These are phyloP conservation scores for Colletotrichum sp. DNA, from an alignment of 2,329 filamentous ascomycete species.

Conservation along the genomic window DNA sequence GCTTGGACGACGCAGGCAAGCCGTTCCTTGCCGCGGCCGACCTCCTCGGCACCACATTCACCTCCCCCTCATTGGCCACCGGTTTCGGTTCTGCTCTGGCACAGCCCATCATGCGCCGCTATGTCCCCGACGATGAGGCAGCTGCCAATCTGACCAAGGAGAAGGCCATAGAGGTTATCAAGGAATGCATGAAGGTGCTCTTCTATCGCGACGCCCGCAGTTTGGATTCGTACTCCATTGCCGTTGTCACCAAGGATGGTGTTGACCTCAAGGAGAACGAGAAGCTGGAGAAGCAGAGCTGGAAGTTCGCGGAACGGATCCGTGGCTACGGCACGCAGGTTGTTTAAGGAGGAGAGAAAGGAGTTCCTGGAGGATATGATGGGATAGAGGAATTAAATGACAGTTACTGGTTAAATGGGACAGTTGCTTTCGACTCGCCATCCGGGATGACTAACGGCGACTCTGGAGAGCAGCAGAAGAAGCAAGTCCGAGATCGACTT, in stretches of 20 bases:
- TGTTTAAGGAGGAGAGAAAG: conserved; percentile 42
- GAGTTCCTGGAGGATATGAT: background rate
- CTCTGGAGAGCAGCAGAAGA: background rate
- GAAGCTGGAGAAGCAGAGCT: conserved; percentile 94
- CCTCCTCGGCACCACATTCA: conserved; percentile 91
- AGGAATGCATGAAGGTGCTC: conserved; percentile 97
- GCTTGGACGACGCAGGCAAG: conserved; percentile 77
- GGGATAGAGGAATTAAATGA: conserved; percentile 6
- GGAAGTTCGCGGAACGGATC: conserved; percentile 96
- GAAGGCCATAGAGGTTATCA: conserved; percentile 78
- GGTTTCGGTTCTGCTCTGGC: conserved; percentile 94
- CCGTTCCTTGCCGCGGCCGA: conserved; percentile 94
- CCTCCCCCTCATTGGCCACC: conserved; percentile 85
- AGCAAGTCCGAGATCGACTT: background rate
- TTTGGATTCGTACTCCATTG: conserved; percentile 89
- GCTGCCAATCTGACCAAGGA: conserved; percentile 76
- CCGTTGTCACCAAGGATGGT: conserved; percentile 87
- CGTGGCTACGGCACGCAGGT: conserved; percentile 92
- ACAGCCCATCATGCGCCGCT: conserved; percentile 84
- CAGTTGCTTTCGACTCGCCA: background rate
- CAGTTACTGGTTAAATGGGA: background rate
- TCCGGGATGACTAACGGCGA: background rate
- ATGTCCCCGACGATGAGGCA: conserved; percentile 84
- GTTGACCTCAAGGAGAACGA: conserved; percentile 84
- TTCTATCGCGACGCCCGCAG: conserved; percentile 97